phyloP scores from a whole-genome alignment of 2,329 filamentous ascomycete species.

The Colletotrichum sp. region DNA sequence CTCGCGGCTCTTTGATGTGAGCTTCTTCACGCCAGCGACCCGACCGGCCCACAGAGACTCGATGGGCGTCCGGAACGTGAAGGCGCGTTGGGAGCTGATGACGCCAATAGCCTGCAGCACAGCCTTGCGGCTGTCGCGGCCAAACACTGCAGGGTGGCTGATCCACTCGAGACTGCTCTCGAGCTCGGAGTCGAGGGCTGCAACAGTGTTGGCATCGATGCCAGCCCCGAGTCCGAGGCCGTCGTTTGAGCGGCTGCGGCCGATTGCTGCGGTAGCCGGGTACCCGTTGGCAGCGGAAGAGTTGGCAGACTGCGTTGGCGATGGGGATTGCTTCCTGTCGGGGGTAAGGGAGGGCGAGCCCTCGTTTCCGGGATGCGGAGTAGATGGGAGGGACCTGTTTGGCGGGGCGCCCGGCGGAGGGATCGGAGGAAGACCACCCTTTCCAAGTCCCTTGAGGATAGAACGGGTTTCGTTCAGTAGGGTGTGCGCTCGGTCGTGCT shows the following conservation, averaged over 20 bases:
- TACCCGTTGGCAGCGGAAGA: slow-evolving; percentile 57
- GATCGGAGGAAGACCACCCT: slow-evolving; percentile 90
- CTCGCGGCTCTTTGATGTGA: slow-evolving; percentile 85
- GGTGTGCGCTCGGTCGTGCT: slow-evolving; percentile 93
- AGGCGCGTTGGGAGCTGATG: slow-evolving; percentile 91
- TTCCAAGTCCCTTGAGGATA: slow-evolving; percentile 94
- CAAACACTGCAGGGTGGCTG: slow-evolving; percentile 93
- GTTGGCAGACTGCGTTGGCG: slow-evolving; percentile 47
- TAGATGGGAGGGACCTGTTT: slow-evolving; percentile 44
- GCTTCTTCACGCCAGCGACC: slow-evolving; percentile 77
- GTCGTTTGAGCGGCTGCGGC: slow-evolving; percentile 60
- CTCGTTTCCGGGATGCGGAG: slow-evolving; percentile 47
- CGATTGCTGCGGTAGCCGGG: slow-evolving; percentile 44
- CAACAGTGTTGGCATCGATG: slow-evolving; percentile 84
- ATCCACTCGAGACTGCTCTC: slow-evolving; percentile 96
- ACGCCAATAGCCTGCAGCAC: slow-evolving; percentile 96
- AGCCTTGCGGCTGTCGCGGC: slow-evolving; percentile 91
- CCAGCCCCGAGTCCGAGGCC: slow-evolving; percentile 68
- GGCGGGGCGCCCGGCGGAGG: slow-evolving; percentile 59
- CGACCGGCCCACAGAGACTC: slow-evolving; percentile 89
- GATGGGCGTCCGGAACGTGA: slow-evolving; percentile 89
- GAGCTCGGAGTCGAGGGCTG: slow-evolving; percentile 88
- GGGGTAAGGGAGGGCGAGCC: slow-evolving; percentile 49
- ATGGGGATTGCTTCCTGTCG: slow-evolving; percentile 45
- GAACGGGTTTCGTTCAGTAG: slow-evolving; percentile 91